Base-by-base conservation (phyloP, 768 basidiomycete species). In the Floccularia luteovirens region DNA sequence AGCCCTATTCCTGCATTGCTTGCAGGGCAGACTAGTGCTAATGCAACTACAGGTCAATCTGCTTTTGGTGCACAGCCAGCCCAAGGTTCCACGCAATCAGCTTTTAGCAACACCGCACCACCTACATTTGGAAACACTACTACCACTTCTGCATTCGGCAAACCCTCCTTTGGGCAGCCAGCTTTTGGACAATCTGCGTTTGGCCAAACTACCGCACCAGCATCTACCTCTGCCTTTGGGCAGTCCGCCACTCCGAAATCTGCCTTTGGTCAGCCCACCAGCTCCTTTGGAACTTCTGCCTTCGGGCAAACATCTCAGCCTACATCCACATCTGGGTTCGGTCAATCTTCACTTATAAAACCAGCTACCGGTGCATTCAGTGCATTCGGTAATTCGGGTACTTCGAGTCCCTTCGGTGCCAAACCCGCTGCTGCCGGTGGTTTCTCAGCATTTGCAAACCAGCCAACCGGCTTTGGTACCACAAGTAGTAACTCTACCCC, bases 381-480 rank as follows among this genome's bases (percentile, higher is more conserved):
- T 19, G 22, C 38, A 11, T 39, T 20, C 17, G 38, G 24, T 5
- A 19, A 19, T 19, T 10, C 22, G 5, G 38, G 38, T 24, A 16
- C 11, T 1, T 42, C 22, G 30, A 33, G 31, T 20, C 39, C 49
- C 14, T 59, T 67, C 31, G 67, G 58, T 1, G 44, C 24, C 30
- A 36, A 24, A 19, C 39, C 49, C 14, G 45, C 43, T 28, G 47
- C 48, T 1, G 35, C 46, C 1, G 62, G 70, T 12, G 72, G 61
- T 3, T 77, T 75, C 44, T 69, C 72, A 23, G 67, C 72, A 3
- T 79, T 79, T 49, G 60, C 72, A n/a, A 59, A 63, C 3, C 63
- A 69, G 31, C 63, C 70, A 0, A 55, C 74, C 13, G 52, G 67
- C 14, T 77, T 79, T 48, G 58, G 57, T 16, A 47, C 57, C 3